A percentile compares a stretch with the other conserved stretches of the same genome.
Conservation (phyloP, 768 basidiomycete species). For the Mycena vulgaris region DNA sequence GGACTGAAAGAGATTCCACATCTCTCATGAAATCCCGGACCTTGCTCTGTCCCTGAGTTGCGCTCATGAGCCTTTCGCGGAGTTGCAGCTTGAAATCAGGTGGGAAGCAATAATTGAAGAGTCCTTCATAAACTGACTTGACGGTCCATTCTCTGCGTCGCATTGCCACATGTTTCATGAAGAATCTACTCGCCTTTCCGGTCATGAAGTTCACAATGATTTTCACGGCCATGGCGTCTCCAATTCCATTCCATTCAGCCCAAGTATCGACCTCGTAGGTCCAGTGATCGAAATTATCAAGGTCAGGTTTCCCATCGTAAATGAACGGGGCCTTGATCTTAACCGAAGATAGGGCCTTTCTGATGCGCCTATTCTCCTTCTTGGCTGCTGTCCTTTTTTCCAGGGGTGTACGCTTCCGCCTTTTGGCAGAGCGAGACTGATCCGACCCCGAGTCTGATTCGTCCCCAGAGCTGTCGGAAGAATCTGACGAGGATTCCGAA, state of each 20-base stretch:
- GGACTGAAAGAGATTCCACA: conserved; percentile 30
- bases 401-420: not conserved
- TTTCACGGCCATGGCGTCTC: conserved; percentile 17
- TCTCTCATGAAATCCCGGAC: not conserved
- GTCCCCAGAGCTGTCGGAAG: not conserved
- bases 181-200: conserved; percentile 42
- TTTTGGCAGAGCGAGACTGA: not conserved
- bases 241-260: conserved; percentile 25
- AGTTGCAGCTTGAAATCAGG: conserved; percentile 36
- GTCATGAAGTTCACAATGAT: conserved; percentile 37
- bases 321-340: conserved; percentile 35
- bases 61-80: conserved; percentile 24
- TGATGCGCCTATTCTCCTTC: conserved; percentile 2
- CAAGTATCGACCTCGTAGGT: conserved; percentile 35
- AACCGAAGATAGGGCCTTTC: conserved; percentile 23
- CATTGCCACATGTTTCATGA: conserved; percentile 36
- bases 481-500: not conserved
- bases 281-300: conserved; percentile 38
- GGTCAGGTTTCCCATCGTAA: conserved; percentile 34
- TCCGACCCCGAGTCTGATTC: conserved; percentile 6
- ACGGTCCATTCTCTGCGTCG: conserved; percentile 28
- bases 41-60: conserved; percentile 27
- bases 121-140: conserved; percentile 1
- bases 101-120: conserved; percentile 23
- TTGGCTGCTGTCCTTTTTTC: not conserved